Evolutionary conservation across 108 stramenopile genomes (phyloP), one percentile per base, ranked within the genome.

Genomic region (Conticribra weissflogii): DNA sequence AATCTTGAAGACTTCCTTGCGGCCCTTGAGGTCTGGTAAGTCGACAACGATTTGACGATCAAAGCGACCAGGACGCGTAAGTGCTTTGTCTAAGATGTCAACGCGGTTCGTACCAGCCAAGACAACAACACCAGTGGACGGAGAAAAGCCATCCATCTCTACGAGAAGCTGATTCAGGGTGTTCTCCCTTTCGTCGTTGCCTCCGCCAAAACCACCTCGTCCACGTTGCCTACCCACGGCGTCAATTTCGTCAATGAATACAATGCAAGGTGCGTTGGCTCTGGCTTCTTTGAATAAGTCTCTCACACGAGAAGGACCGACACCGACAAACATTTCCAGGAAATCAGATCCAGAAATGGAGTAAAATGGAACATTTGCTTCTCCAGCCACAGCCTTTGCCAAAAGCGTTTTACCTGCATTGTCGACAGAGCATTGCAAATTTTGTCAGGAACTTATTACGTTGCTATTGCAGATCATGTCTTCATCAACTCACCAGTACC

Each of bases 251-350:
- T 98, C 91, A 72, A 99, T 98, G 74, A 99, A 99, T 18, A 99
- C 79, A 73, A 99, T 99, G 79, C 97, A 98, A 1, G 99, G 98
- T 0, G 97, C 88, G 67, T 86, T 88, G 28, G 75, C 78, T 25
- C 97, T 72, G 7, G 98, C 99, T 78, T 97, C 93, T 70, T 91
- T 87, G 87, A 99, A 99, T 2, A 99, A 66, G 72, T 99, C 98
- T 28, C 97, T 86, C n/a, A 98, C 99, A 45, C 99, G 94, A 7
- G 91, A 89, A 5, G 98, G 93, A 5, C 98, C 99, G 14, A 98
- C 98, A 51, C 99, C 99, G 28, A 99, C 99, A 76, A 99, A 98
- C 97, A 99, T 98, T 82, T 99, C 99, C 66, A 97, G 78, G 67
- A 99, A 98, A 69, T 99, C 98, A 17, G 93, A 95, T 47, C 99